phyloP scores from a whole-genome alignment of 352 stramenopile genomes.

The Blastocystis sp. region DNA sequence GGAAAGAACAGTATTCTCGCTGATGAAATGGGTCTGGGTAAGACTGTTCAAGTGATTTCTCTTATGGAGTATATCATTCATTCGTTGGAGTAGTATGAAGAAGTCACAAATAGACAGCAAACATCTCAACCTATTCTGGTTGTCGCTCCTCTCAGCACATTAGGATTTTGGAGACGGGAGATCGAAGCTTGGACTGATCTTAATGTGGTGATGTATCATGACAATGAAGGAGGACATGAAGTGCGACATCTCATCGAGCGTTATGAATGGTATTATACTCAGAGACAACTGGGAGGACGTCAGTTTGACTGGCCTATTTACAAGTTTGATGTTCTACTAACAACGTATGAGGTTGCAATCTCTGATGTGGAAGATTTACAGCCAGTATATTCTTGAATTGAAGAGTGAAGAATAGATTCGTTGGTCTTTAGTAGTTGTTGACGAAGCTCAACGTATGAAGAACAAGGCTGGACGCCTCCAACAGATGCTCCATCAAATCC shows the following conservation, averaged over 20 bases:
- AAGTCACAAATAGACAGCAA: conserved; percentile 8
- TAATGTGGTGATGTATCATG: conserved; percentile 97
- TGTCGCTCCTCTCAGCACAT: conserved; percentile 89
- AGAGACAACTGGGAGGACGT: conserved; percentile 70
- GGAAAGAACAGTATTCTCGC: conserved; percentile 86
- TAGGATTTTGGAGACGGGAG: conserved; percentile 96
- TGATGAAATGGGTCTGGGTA: conserved; percentile 82
- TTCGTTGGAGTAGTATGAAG: conserved; percentile 67
- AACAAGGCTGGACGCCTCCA: conserved; percentile 87
- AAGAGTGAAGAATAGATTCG: conserved; percentile 72
- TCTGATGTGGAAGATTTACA: conserved; percentile 82
- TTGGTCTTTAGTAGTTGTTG: conserved; percentile 93
- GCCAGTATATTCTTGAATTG: conserved; percentile 44
- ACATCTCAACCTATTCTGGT: conserved; percentile 72
- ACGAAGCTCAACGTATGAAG: conserved; percentile 97
- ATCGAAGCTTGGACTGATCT: conserved; percentile 96
- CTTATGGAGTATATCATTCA: conserved; percentile 86
- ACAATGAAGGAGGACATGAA: conserved; percentile 77
- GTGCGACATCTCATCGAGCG: conserved; percentile 85
- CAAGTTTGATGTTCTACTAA: conserved; percentile 92
- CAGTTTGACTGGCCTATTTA: conserved; percentile 69
- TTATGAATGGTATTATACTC: conserved; percentile 87
- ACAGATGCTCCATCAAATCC: conserved; percentile 77
- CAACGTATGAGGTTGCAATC: conserved; percentile 89
- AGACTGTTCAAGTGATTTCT: conserved; percentile 82